A percentile compares a stretch with the other conserved stretches of the same genome.
phyloP scores from a whole-genome alignment of 225 moss, liverwort and hornwort species.

The Antitrichia curtipendula region DNA sequence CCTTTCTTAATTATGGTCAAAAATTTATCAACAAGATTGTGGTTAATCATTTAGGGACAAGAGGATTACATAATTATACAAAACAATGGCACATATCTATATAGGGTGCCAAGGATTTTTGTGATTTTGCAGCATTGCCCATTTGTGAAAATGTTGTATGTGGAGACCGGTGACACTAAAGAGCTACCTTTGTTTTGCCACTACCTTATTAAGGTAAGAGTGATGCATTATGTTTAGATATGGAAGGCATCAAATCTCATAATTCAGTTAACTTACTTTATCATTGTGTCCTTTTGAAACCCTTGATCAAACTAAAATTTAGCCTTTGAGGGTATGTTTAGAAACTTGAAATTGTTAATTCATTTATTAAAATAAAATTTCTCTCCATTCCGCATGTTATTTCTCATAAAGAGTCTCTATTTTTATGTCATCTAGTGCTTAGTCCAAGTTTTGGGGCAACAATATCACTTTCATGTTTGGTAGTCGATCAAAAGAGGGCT shows the following conservation, averaged over 20 bases:
- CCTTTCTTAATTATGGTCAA: too few relatives aligned
- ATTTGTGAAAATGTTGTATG: conserved; percentile 5
- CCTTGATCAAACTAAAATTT: not conserved
- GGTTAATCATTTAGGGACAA: too few relatives aligned
- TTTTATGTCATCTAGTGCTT: not conserved
- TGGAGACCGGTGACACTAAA: conserved; percentile 27
- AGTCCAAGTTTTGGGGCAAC: not conserved
- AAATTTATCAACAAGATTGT: too few relatives aligned
- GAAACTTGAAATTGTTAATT: not conserved
- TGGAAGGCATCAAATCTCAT: too few relatives aligned
- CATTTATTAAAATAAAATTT: not conserved
- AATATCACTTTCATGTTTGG: not conserved
- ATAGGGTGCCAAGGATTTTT: not conserved
- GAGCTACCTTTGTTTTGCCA: conserved; percentile 25
- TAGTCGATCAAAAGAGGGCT: not conserved
- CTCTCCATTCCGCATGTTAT: accelerated
- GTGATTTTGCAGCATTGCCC: conserved; percentile 5
- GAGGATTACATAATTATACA: not conserved
- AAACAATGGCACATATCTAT: not conserved
- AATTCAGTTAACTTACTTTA: not conserved
- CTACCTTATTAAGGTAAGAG: conserved; percentile 33
- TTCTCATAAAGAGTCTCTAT: not conserved
- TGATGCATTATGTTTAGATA: too few relatives aligned
- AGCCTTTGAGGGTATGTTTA: too few relatives aligned
- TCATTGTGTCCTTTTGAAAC: not conserved